phyloP scores from a whole-genome alignment of 805 yeast species.

The Vanderwaltozyma yarrowii region DNA sequence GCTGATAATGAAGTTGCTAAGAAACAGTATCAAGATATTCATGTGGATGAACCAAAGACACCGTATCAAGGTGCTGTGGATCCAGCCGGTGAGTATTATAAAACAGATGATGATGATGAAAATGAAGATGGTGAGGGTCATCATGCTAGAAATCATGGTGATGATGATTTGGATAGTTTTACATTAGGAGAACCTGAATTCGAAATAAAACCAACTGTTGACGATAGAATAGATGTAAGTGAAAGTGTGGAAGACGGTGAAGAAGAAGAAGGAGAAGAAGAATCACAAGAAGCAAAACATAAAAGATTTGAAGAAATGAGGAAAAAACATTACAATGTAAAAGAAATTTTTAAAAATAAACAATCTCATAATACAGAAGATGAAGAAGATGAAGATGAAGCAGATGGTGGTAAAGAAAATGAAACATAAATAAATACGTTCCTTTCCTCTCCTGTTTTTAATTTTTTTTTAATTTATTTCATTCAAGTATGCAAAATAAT shows the following conservation, averaged over 20 bases:
- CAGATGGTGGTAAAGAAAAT: background rate
- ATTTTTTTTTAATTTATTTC: too few species aligned
- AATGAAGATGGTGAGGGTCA: slow-evolving; percentile 24
- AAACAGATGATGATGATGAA: slow-evolving; percentile 46
- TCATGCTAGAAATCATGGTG: slow-evolving; percentile 23
- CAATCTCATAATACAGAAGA: slow-evolving; percentile 11
- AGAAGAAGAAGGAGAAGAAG: slow-evolving; percentile 30
- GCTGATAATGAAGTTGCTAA: slow-evolving; percentile 54
- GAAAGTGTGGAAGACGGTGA: slow-evolving; percentile 19
- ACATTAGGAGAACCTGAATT: slow-evolving; percentile 48
- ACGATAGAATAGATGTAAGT: slow-evolving; percentile 33
- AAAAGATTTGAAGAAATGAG: slow-evolving; percentile 65
- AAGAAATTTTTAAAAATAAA: slow-evolving; percentile 29
- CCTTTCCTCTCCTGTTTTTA: too few species aligned
- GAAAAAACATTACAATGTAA: slow-evolving; percentile 66
- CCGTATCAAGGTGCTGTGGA: slow-evolving; percentile 88
- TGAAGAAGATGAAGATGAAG: slow-evolving; percentile 25
- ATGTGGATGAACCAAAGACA: slow-evolving; percentile 88
- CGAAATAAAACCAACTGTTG: slow-evolving; percentile 29
- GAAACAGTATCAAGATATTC: slow-evolving; percentile 42
- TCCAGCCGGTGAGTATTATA: slow-evolving; percentile 71
- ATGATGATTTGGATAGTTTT: slow-evolving; percentile 38
- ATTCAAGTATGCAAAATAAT: too few species aligned
- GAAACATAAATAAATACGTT: too few species aligned
- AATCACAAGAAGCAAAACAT: slow-evolving; percentile 50